Base-by-base conservation (phyloP, 2,329 filamentous ascomycete genomes). In the Alternaria infectoria region DNA sequence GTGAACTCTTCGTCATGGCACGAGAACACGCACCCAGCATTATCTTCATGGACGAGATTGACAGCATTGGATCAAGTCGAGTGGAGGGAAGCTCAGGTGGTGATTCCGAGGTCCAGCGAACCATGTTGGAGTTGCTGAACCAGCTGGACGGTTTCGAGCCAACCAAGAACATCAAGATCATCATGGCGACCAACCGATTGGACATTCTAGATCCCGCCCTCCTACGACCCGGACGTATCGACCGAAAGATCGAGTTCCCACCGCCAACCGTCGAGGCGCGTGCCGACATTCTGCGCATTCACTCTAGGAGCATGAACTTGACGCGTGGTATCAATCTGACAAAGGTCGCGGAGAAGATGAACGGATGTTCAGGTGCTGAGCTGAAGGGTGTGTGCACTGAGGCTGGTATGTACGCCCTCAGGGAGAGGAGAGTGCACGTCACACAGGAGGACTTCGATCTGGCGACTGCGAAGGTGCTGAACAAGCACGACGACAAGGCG, bases 41-140 rank as follows among this genome's bases (percentile, higher is more conserved):
- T 83, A 99, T 99, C 82, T 99, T 99, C 86, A 99, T 99, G 96
- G 96, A 99, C 81, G 96, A 99, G 83, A 98, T 99, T 81, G 96
- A 99, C 85, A 97, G 93, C 72, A 99, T 99, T 82, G 96, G 96
- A 68, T 97, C 94, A 32, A 97, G 93, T 64, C 92, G 96, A 82
- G 95, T 99, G 57, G 96, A 99, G 80, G 95, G 95, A 25, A 96
- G 92, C 62, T 96, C 93, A 19, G 94, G 94, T 57, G 96, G 96
- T 77, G 96, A 99, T 79, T 97, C 94, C 1, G 96, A 99, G 82
- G 96, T 99, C 57, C 96, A 99, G 84, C 91, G 96, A 76, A 99
- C 96, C 51, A 99, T 99, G 96, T 84, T 99, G 83, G 96, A 99
- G 82, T 86, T 99, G 64, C 89, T 99, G 69, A 99, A 99, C 84